Evolutionary conservation across 805 yeast species (phyloP), one percentile per base, ranked within the genome.

Genomic region (Debaryomyces hansenii): DNA sequence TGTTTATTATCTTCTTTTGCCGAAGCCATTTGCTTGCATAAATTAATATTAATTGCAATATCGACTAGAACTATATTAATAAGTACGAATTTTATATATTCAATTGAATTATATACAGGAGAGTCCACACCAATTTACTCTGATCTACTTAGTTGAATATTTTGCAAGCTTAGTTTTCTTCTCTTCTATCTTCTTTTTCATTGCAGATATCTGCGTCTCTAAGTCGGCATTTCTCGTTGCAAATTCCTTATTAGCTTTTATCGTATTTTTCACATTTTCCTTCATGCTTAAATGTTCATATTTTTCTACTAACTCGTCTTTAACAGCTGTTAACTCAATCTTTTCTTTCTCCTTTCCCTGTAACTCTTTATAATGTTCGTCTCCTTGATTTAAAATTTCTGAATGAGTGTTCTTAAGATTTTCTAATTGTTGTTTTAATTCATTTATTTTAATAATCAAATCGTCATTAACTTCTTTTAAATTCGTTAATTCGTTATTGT

Each of bases 201-300:
- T 43, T 20, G 45, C 58, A 7, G 46, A 58, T 14, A 72, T 63
- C 45, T 67, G 75, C n/a, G 42, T 52, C 52, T 68, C 70, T 27
- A 72, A 56, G 34, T 68, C 72, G 4, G 50, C 20, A 42, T 67
- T 69, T 38, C 67, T 59, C 38, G 55, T 55, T 9, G 63, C 56
- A 46, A 72, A 70, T 27, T 71, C 77, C 48, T 62, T 50, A 49
- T 72, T 72, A 33, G 77, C 77, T 46, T 68, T 62, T 40, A 63
- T 67, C 1, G 74, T 67, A 44, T 69, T 69, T 33, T 58, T 60
- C 34, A 69, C 57, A 46, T 69, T 69, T 46, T 65, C 70, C 37
- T 66, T 66, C 74, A 69, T 66, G 15, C 68, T 67, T 18, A 69
- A 58, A 37, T 60, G 57, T 31, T 60, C 66, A 45, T 65, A 67